Evolutionary conservation across 2,329 filamentous ascomycete species (phyloP), one percentile per base, ranked within the genome.

Genomic region (Alternaria sp.): DNA sequence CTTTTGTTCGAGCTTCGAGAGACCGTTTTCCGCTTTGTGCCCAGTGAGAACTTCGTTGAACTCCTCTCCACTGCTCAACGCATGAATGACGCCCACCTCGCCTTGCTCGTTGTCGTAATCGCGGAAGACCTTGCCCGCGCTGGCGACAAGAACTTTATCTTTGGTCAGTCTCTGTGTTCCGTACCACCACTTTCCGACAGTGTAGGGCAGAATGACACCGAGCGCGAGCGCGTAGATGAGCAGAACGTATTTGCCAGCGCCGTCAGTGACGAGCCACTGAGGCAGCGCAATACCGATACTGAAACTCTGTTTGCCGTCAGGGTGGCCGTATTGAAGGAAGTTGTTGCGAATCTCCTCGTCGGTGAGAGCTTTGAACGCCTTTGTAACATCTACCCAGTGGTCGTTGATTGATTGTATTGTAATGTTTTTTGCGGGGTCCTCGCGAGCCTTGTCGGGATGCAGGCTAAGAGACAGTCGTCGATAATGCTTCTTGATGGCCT

Each of bases 181-280:
- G 77, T 99, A 99, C 95, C 95, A 99, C 95, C 95, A 99, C 60
- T 91, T 93, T 48, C 95, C 95, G 57, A 99, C 94, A 48, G 95
- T 84, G 78, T 96, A 99, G 3, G 95, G 95, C 53, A 99, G 84
- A 61, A 97, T 83, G 63, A 98, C 92, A 56, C 94, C 95, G 52
- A 99, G 88, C 39, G 98, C 86, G 34, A 90, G 80, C 38, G 93
- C 94, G 78, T 99, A 99, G 65, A 97, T 86, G 58, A 97, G 84
- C 62, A 99, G 84, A 54, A 99, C 91, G 75, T 96, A 98, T 83
- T 97, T 98, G 67, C 94, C 94, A 78, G 95, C 96, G 56, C 94
- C 94, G 68, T 97, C 93, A 14, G 92, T 91, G 56, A 99, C 87
- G 71, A 99, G 93, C 80, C 95, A 92, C 78, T 95, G 91, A 46